These are phyloP conservation scores for Croton setiger DNA, from an alignment of 441 rosid genomes.

Conservation along the genomic window DNA sequence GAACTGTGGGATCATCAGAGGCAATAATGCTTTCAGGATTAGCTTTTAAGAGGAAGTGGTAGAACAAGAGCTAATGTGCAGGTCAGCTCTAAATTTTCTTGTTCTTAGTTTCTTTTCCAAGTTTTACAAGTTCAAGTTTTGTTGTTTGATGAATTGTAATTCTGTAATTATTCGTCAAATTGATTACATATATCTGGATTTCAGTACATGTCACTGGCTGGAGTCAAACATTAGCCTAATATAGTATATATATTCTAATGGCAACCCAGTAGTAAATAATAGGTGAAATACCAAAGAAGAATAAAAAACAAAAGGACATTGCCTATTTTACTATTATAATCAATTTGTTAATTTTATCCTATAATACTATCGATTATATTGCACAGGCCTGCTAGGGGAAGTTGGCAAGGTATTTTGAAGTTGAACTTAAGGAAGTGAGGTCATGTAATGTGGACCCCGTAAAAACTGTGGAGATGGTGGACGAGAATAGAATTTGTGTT, in stretches of 20 bases:
- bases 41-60: slow-evolving; percentile 67
- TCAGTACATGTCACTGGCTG: no score
- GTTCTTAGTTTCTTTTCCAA: background rate
- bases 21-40: slow-evolving; percentile 77
- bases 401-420: slow-evolving; percentile 82
- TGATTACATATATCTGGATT: no score
- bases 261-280: no score
- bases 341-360: no score
- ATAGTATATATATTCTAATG: no score
- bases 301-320: no score
- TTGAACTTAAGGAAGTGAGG: slow-evolving; percentile 76
- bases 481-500: slow-evolving; percentile 78
- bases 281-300: no score
- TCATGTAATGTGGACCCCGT: slow-evolving; percentile 64
- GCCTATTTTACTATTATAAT: no score
- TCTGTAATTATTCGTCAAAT: no score
- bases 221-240: no score
- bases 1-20: slow-evolving; percentile 60
- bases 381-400: slow-evolving; percentile 81
- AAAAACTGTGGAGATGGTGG: slow-evolving; percentile 73
- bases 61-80: slow-evolving; percentile 72
- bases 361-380: background rate
- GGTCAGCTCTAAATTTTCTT: slow-evolving; percentile 26
- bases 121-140: no score
- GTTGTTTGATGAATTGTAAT: no score